Evolutionary conservation across 768 basidiomycete genomes (phyloP).

Genomic region (Favolaschia claudopus): DNA sequence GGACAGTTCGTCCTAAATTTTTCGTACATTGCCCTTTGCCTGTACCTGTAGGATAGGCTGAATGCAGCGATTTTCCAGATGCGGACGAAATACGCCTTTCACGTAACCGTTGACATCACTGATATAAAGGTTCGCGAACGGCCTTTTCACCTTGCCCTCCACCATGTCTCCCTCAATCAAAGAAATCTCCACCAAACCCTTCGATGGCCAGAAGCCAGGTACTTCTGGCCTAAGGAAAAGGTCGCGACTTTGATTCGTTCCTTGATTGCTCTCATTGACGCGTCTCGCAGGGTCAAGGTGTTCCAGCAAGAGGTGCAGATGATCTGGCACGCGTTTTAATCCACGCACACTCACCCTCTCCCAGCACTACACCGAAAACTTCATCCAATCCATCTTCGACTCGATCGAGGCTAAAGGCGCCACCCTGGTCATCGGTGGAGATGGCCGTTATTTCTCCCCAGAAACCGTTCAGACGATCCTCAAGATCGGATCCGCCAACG

Average conservation of each 20-base stretch:
- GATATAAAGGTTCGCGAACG: neutral
- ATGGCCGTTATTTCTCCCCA: constrained; percentile 91
- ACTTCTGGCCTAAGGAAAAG: constrained; percentile 98
- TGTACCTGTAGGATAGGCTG: neutral
- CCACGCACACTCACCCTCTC: constrained; percentile 16
- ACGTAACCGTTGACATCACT: neutral
- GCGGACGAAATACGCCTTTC: too few relatives aligned
- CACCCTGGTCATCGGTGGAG: constrained; percentile 95
- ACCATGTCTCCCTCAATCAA: constrained; percentile 61
- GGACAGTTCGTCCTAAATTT: neutral
- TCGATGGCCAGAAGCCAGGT: constrained; percentile 95
- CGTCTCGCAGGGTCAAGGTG: constrained; percentile 81
- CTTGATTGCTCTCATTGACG: constrained; percentile 16
- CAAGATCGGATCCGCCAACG: constrained; percentile 93
- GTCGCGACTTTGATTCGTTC: constrained; percentile 44
- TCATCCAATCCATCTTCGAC: constrained; percentile 92
- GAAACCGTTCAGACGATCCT: constrained; percentile 92
- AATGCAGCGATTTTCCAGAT: neutral
- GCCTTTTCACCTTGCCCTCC: neutral
- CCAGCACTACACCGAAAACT: constrained; percentile 99
- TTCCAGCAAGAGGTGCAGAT: constrained; percentile 93
- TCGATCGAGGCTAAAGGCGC: constrained; percentile 83
- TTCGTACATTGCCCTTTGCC: too few relatives aligned
- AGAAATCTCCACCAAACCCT: constrained; percentile 84
- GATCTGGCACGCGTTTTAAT: constrained; percentile 18